Evolutionary conservation across 257 asterid species (phyloP), one percentile per base, ranked within the genome.

Genomic region (Euphrasia confusa): DNA sequence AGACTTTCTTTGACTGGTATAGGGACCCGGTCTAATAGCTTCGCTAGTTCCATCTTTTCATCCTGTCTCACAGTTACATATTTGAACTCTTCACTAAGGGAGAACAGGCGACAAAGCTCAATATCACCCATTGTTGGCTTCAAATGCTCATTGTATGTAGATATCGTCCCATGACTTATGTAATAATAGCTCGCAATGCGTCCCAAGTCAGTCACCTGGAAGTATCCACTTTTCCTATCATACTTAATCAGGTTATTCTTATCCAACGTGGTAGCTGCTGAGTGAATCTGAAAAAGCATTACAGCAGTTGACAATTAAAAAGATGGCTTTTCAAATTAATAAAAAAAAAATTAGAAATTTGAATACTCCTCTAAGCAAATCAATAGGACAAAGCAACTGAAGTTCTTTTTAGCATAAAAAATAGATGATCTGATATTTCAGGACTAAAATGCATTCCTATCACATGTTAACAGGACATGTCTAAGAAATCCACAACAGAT

Each of bases 51-150:
- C 80, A 81, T 76, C 74, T 81, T 81, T 70, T 81, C 87, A 67
- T 81, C 87, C 64, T 81, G 87, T 62, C 87, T 79, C 74, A 81
- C 84, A 32, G 79, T 60, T 35, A 81, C 87, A 0, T 76, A 81
- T 60, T 78, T 78, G 69, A 81, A 81, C 79, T 81, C 87, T 70
- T 81, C 87, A 57, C 87, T 81, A 17, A 78, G 82, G 54, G 84
- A 81, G 80, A 81, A 81, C 63, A 81, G 74, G 55, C 84, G 84
- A 58, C 87, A 81, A 63, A 81, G 87, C 75, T 81, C 87, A 2
- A 81, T 81, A 65, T 81, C 87, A 72, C 87, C 87, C 87, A 81
- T 81, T 21, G 87, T 81, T 60, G 84, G 87, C 77, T 79, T 81
- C 77, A 81, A 72, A 61, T 78, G 80, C 74, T 81, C 87, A 55